Evolutionary conservation across 1,284 basidiomycete species (phyloP).

Genomic region (Irpex sp.): DNA sequence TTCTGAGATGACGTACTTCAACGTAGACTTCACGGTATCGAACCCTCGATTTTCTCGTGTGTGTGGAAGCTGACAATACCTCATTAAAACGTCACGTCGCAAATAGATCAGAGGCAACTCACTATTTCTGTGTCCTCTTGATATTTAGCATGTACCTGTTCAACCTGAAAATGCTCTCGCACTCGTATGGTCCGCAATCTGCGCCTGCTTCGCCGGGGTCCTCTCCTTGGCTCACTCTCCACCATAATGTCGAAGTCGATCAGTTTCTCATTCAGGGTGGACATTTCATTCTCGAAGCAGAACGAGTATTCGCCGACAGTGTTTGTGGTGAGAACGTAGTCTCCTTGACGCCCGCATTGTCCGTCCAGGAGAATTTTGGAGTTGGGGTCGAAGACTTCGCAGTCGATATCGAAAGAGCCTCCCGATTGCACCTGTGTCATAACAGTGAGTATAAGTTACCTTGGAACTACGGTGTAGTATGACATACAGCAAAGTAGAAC

Average conservation of each 20-base stretch:
- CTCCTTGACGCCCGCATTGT: slow-evolving; percentile 86
- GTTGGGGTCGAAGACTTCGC: slow-evolving; percentile 86
- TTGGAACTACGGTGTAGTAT: not conserved
- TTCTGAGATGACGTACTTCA: slow-evolving; percentile 48
- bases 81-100: slow-evolving; percentile 11
- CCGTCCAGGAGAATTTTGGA: slow-evolving; percentile 87
- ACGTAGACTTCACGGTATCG: slow-evolving; percentile 74
- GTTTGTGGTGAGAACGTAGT: slow-evolving; percentile 96
- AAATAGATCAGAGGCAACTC: slow-evolving; percentile 21
- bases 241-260: slow-evolving; percentile 98
- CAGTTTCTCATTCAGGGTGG: slow-evolving; percentile 84
- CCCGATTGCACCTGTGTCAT: slow-evolving; percentile 83
- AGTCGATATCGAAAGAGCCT: slow-evolving; percentile 97
- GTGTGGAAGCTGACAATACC: slow-evolving; percentile 62
- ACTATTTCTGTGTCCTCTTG: slow-evolving; percentile 92
- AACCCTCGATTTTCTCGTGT: slow-evolving; percentile 78
- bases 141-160: slow-evolving; percentile 83
- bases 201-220: slow-evolving; percentile 75
- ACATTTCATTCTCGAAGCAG: slow-evolving; percentile 98
- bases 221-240: slow-evolving; percentile 87
- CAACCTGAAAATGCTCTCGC: slow-evolving; percentile 91
- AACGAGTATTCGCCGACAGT: slow-evolving; percentile 94
- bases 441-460: not conserved
- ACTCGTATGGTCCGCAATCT: slow-evolving; percentile 88
- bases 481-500: slow-evolving; percentile 59